Base-by-base conservation (phyloP, 305 asterid species). In the Monarda citriodora region DNA sequence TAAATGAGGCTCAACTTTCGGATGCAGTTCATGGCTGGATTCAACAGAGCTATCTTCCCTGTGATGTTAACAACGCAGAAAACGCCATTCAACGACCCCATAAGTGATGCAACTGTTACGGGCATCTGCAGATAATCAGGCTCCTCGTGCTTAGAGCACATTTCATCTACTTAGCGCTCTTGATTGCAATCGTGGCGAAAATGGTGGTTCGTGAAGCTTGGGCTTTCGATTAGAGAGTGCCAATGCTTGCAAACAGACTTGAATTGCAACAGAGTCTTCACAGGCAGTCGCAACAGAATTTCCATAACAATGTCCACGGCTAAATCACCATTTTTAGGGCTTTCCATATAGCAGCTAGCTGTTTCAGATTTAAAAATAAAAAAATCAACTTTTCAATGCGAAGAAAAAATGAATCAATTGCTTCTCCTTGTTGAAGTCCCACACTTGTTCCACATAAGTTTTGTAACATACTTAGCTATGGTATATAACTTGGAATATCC, bases 61-160 rank as follows among this genome's bases (percentile, higher is more conserved):
- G 71, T 64, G 6, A 45, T 34, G 34, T 69, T 64, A 26, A 68
- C 67, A 26, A 71, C 49, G 5, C 72, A 72, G 52, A 78, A 78
- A 12, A 78, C 22, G 6, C 84, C 84, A 60, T 78, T 58, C 47
- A 72, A 37, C 22, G 84, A 80, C 25, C 79, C 83, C 69, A 77
- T 53, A 38, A 77, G 56, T 50, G 72, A 66, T 41, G 58, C 60
- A 44, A 66, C 60, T 0, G 50, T 15, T 3, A 50, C 22, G 18
- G 77, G 83, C 53, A 74, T 57, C 63, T 73, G 79, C 0, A 77
- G 68, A 70, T 67, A 56, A 21, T 45, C 66, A 12, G 83, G 79
- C 63, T 73, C 75, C 61, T 67, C 72, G n/a, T 47, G 67, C 17
- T 5, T 44, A 55, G 40, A 54, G 37, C 58, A 60, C 1, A 17